These are phyloP conservation scores for Cordyceps farinosa DNA, from an alignment of 2,329 filamentous ascomycete species.

Conservation along the genomic window DNA sequence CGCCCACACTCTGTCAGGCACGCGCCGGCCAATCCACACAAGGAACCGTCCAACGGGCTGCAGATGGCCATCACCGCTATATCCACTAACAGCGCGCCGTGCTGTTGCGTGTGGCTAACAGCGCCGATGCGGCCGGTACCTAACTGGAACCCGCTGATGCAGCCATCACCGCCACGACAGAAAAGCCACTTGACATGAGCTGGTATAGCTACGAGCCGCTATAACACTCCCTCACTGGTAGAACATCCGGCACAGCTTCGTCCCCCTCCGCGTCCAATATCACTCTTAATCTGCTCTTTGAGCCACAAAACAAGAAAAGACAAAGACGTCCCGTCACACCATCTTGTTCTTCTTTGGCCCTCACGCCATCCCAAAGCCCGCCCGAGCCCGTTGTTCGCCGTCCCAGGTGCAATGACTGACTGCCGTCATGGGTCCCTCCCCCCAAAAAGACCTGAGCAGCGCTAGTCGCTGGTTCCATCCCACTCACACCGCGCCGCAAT, in stretches of 20 bases:
- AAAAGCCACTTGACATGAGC: neutral
- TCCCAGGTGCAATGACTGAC: neutral
- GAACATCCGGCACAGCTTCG: neutral
- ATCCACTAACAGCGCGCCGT: neutral
- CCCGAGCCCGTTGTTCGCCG: neutral
- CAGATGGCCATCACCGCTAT: constrained; percentile 6
- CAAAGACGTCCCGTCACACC: neutral
- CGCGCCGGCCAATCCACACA: too few relatives aligned
- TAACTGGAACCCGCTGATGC: neutral
- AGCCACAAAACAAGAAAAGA: neutral
- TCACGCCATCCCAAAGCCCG: neutral
- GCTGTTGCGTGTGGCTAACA: neutral
- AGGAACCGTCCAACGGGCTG: neutral
- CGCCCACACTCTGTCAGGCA: neutral
- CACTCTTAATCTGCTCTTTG: neutral
- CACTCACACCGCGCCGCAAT: constrained; percentile 13
- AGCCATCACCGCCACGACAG: neutral
- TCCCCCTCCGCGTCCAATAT: neutral
- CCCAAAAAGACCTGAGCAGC: neutral
- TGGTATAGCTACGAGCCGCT: neutral
- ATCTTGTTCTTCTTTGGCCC: neutral
- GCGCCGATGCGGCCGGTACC: neutral
- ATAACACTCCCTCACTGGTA: neutral
- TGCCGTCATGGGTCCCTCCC: constrained; percentile 10
- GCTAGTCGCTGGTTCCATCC: constrained; percentile 9